These are phyloP conservation scores for Suillus subluteus DNA, from an alignment of 768 basidiomycete genomes.

Conservation along the genomic window DNA sequence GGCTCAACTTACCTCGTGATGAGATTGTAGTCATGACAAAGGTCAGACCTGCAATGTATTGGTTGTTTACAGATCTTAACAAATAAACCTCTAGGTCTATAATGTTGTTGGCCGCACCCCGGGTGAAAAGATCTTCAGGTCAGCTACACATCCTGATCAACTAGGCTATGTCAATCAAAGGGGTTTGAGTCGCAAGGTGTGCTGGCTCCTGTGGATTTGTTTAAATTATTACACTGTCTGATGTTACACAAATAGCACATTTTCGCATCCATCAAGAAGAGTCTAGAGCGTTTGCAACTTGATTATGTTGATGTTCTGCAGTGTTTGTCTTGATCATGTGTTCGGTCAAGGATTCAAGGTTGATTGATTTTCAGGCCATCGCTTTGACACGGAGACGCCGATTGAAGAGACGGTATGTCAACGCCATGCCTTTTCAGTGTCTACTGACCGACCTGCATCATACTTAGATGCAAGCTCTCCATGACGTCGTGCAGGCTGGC, in stretches of 20 bases:
- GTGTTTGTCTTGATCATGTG: slow-evolving; percentile 40
- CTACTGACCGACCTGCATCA: not conserved
- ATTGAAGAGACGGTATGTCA: slow-evolving; percentile 40
- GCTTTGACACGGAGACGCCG: slow-evolving; percentile 33
- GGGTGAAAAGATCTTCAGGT: slow-evolving; percentile 11
- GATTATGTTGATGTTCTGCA: slow-evolving; percentile 81
- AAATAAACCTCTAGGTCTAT: slow-evolving; percentile 12
- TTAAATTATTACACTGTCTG: not conserved
- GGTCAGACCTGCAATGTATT: slow-evolving; percentile 20
- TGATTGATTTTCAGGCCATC: slow-evolving; percentile 34
- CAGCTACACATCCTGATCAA: slow-evolving; percentile 28
- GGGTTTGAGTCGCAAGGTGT: slow-evolving; percentile 50
- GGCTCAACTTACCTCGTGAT: slow-evolving; percentile 44
- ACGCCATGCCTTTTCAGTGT: slow-evolving; percentile 32
- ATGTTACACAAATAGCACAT: slow-evolving; percentile 52
- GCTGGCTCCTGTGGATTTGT: not conserved
- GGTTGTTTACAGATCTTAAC: not conserved
- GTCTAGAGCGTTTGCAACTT: slow-evolving; percentile 67
- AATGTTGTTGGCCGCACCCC: slow-evolving; percentile 19
- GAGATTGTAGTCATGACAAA: slow-evolving; percentile 53
- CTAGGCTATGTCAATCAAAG: slow-evolving; percentile 60
- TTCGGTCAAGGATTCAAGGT: not conserved
- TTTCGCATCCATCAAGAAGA: slow-evolving; percentile 66
- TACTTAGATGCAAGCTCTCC: slow-evolving; percentile 63
- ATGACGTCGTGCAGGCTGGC: slow-evolving; percentile 69